Conservation (phyloP, 306 rosid species). For the Prunus persica region DNA sequence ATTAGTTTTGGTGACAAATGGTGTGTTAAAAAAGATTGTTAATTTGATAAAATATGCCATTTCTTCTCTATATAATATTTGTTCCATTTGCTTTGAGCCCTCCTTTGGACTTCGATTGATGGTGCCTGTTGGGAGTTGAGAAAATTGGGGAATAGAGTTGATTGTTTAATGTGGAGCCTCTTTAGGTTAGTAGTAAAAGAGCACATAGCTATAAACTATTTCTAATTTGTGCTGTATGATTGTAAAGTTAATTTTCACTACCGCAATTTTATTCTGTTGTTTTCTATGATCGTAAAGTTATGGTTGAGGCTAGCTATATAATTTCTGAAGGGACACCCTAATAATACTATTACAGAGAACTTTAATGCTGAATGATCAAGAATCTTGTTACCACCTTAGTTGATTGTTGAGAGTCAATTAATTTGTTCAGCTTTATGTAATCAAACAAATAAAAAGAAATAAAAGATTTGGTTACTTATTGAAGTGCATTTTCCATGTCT, state of each 20-base stretch:
- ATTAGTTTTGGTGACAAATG: neutral
- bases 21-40: neutral
- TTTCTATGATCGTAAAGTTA: neutral
- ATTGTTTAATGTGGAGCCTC: neutral
- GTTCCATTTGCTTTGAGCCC: neutral
- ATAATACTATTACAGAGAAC: neutral
- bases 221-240: neutral
- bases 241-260: neutral
- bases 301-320: neutral
- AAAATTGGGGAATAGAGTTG: neutral
- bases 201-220: neutral
- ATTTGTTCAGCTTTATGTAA: neutral
- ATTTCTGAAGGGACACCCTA: neutral
- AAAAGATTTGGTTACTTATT: neutral
- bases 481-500: slow-evolving; percentile 10
- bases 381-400: neutral
- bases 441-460: neutral
- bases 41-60: slow-evolving; percentile 1
- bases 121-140: neutral
- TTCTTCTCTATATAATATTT: neutral
- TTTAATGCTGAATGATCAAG: neutral
- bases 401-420: neutral
- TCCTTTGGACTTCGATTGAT: neutral
- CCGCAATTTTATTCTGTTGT: neutral
- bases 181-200: neutral